Base-by-base conservation (phyloP, 306 rosid species). In the Herpetospermum pedunculosum region DNA sequence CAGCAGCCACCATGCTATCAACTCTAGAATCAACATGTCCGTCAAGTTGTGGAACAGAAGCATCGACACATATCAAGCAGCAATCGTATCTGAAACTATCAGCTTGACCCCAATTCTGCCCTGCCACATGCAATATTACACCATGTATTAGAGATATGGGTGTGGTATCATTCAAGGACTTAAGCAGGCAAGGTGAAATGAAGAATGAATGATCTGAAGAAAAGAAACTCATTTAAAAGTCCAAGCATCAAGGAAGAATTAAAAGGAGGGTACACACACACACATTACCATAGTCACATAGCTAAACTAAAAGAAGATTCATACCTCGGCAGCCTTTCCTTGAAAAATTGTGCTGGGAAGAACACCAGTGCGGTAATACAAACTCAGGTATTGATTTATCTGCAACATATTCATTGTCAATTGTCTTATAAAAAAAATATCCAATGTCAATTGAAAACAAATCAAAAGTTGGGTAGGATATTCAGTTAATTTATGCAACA, bases 101-200 rank as follows among this genome's bases (percentile, higher is more conserved):
- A 58, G 84, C 90, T 87, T 79, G 93, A 72, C 97, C 97, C 98
- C 98, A 93, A 72, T 89, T 93, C 98, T 93, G 97, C 85, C 93
- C 90, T 89, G 96, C 83, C 96, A 77, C 88, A 79, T 81, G 79
- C 83, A 87, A 77, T 49, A 72, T 76, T 18, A 57, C 59, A 62
- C 50, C 29, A 15, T 40, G 62, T 16, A 32, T 49, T 37, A 11
- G 43, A 41, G 19, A 38, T 49, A 64, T 29, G 46, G 53, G 30
- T 18, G 7, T 41, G 54, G 35, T 41, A 67, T 21, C 32, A 67
- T 43, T 38, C 23, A 68, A 41, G 53, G 6, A 68, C 18, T 41
- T 68, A 14, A 41, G 73, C 73, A 40, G 19, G 4, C 53, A 23
- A 68, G 21, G 30, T 35, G 0, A 70, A 71, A 58, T 4, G 44